Base-by-base conservation (phyloP, 345 rosid species). In the Kandelia obovata region DNA sequence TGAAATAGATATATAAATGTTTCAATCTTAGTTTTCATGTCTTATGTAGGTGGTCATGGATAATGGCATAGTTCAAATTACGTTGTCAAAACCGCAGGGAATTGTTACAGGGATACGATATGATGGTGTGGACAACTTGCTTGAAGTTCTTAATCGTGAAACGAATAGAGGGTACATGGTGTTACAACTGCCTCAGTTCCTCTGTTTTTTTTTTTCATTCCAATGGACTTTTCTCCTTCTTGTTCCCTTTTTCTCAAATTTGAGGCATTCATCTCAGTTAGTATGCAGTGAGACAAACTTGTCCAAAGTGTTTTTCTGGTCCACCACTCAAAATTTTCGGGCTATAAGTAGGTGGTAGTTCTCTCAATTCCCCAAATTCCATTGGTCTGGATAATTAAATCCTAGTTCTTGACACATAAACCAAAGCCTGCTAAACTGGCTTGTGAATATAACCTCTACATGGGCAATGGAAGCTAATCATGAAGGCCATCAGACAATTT, bases 31-130 rank as follows among this genome's bases (percentile, higher is more conserved):
- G 32, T 28, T 53, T 26, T 43, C 17, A 27, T 64, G 61, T 15
- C 13, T 58, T 59, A 7, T 70, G 70, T 66, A 77, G 80, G 76
- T 77, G 65, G 70, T 77, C 47, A 71, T 77, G 69, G 80, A 77
- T 47, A 77, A 77, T 63, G 80, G 80, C 25, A 63, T 63, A 56
- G 73, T 77, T 25, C 80, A 71, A 71, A 64, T 77, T n/a, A 77
- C 80, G 0, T 63, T 77, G 26, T 77, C 80, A 19, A 77, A 77
- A 52, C 80, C 80, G 21, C 69, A 39, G 6, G 80, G 80, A 49
- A 62, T 77, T 58, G 75, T 77, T 35, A 77, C 80, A 21, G 80
- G 80, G 17, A 67, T 77, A 67, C 58, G 70, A 30, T 77, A 77
- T 27, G 39, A 47, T 34, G 80, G 80, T 23, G 51, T 77, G 31